Base-by-base conservation (phyloP, 768 basidiomycete genomes). In the Phanerochaete carnosa region DNA sequence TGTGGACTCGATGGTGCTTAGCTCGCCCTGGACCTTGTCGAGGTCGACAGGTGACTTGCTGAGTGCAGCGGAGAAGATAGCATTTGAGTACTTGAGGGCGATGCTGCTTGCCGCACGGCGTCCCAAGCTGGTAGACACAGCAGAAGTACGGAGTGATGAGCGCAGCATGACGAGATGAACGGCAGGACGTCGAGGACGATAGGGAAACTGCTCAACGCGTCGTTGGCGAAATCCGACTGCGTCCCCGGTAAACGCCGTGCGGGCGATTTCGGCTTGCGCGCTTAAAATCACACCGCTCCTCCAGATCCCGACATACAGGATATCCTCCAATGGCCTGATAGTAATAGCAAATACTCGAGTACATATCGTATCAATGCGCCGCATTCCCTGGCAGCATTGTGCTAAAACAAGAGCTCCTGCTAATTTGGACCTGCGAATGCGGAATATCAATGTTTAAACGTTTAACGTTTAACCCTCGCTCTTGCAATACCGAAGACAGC, bases 21-120 rank as follows among this genome's bases (percentile, higher is more conserved):
- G 86, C 72, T 98, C 97, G 51, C 86, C 71, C 74, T 95, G 91
- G 68, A 98, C 92, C 72, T 90, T 88, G 75, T 75, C 86, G 75
- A 98, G 89, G 50, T 84, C 83, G 71, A 86, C 84, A 26, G 92
- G 87, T 2, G 94, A 95, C 77, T 90, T 90, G 65, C 84, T 79
- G 69, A 94, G 85, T 8, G 92, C 89, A 35, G 92, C 92, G 43
- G 84, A 83, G 70, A 89, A 94, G 62, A 86, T 79, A 32, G 92
- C 92, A 61, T 87, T 87, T 64, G 92, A 91, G 71, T 94, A 94
- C 76, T 93, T 94, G 69, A 82, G 75, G 12, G 92, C 88, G 65
- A 94, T 88, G 62, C 83, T 75, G 35, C 89, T 91, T 54, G 87
- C 91, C 15, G 88, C 84, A 54, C 92, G 90, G 64, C 83, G 85